phyloP scores from a whole-genome alignment of 495 filamentous ascomycete genomes.

The Letharia columbiana region DNA sequence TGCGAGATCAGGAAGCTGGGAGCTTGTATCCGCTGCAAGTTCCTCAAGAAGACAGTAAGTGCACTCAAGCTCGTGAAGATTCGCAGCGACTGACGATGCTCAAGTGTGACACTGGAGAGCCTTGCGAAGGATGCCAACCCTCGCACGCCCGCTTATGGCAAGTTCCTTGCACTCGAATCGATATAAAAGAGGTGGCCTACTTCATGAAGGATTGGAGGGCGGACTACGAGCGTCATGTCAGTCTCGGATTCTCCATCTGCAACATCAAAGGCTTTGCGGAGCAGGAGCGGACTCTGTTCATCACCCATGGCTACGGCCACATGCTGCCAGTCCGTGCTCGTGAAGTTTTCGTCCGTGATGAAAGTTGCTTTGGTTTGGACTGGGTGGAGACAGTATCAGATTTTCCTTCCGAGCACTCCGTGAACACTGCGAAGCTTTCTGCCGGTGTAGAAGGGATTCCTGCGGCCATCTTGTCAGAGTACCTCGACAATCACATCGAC shows the following conservation, averaged over 20 bases:
- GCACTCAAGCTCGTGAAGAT: background rate
- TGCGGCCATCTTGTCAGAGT: constrained; percentile 66
- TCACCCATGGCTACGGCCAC: constrained; percentile 85
- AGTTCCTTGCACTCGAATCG: constrained; percentile 89
- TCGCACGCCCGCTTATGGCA: constrained; percentile 90
- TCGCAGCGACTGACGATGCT: constrained; percentile 1
- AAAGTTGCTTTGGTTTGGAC: constrained; percentile 83
- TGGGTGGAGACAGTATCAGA: constrained; percentile 74
- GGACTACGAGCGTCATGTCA: constrained; percentile 83
- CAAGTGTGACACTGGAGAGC: constrained; percentile 83
- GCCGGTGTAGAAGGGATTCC: constrained; percentile 78
- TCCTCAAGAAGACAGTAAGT: constrained; percentile 81
- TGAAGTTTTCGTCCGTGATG: constrained; percentile 82
- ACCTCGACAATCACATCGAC: constrained; percentile 86
- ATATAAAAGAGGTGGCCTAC: constrained; percentile 92
- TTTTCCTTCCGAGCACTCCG: constrained; percentile 66
- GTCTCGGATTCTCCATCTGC: constrained; percentile 74
- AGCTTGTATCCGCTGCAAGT: constrained; percentile 92
- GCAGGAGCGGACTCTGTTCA: constrained; percentile 68
- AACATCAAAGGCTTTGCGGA: constrained; percentile 89
- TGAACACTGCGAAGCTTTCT: constrained; percentile 75
- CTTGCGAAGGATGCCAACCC: constrained; percentile 84
- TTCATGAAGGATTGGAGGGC: constrained; percentile 99
- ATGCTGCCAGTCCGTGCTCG: constrained; percentile 80
- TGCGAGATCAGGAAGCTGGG: constrained; percentile 87